Conservation (phyloP, 116 monocot species). For the Papilionanthe hybrid region DNA sequence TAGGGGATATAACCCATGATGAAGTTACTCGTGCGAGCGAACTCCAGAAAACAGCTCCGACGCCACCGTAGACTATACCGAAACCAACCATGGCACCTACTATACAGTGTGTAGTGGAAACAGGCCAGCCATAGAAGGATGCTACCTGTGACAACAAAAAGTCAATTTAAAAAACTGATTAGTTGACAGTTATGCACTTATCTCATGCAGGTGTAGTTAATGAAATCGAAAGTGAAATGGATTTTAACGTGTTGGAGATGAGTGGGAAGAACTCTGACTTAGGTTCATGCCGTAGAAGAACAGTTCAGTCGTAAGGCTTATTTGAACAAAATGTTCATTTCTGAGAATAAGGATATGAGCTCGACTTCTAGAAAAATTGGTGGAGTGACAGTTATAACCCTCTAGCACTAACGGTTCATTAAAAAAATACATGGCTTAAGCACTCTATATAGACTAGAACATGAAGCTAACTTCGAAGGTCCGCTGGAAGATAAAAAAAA, state of each 20-base stretch:
- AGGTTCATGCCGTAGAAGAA: neutral
- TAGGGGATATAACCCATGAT: constrained; percentile 94
- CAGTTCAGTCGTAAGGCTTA: no score
- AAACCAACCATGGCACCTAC: constrained; percentile 98
- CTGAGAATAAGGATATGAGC: no score
- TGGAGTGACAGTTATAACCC: no score
- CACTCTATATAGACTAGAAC: no score
- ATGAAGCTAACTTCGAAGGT: no score
- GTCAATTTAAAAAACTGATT: neutral
- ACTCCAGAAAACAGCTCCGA: constrained; percentile 86
- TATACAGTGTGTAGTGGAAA: constrained; percentile 97
- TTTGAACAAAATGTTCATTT: no score
- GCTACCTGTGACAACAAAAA: constrained; percentile 48
- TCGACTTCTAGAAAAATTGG: no score
- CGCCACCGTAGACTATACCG: constrained; percentile 74
- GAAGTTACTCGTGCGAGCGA: constrained; percentile 82
- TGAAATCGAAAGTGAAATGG: neutral
- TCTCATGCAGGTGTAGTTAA: neutral
- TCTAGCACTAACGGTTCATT: no score
- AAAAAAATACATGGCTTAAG: no score
- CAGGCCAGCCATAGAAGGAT: constrained; percentile 95
- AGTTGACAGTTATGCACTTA: neutral
- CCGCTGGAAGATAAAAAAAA: no score
- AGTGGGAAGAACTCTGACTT: neutral
- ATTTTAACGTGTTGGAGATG: neutral